Evolutionary conservation across 306 rosid genomes (phyloP).

Genomic region (Abrus pulchellus): DNA sequence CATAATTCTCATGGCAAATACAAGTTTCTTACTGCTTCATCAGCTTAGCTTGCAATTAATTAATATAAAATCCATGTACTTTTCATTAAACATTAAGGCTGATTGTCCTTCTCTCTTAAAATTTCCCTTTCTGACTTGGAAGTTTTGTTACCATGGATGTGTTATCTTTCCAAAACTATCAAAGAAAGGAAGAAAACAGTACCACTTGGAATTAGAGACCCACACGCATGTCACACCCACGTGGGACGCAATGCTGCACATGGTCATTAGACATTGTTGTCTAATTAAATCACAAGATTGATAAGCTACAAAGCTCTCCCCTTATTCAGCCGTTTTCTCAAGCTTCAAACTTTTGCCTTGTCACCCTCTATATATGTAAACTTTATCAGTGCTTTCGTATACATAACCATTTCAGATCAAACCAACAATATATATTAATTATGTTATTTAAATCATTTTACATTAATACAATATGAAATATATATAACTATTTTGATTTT

Average conservation of each 20-base stretch:
- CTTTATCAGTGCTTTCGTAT: not conserved
- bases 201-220: constrained; percentile 58
- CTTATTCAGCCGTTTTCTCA: constrained; percentile 27
- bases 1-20: constrained; percentile 20
- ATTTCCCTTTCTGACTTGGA: constrained; percentile 52
- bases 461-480: too few relatives aligned
- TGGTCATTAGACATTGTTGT: constrained; percentile 63
- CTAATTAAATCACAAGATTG: constrained; percentile 45
- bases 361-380: constrained; percentile 4
- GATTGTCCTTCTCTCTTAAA: constrained; percentile 41
- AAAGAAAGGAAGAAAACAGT: constrained; percentile 49
- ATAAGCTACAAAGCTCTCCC: constrained; percentile 28
- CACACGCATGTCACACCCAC: constrained; percentile 71
- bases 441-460: too few relatives aligned
- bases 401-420: not conserved
- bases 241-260: constrained; percentile 74
- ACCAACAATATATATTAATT: not conserved
- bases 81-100: constrained; percentile 32
- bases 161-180: constrained; percentile 53
- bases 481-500: too few relatives aligned
- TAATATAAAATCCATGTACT: constrained; percentile 23
- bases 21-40: constrained; percentile 20
- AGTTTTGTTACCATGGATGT: constrained; percentile 43
- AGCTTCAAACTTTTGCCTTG: constrained; percentile 29
- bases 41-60: constrained; percentile 28